Conservation (phyloP, 345 rosid genomes). For the Arabis alpina region DNA sequence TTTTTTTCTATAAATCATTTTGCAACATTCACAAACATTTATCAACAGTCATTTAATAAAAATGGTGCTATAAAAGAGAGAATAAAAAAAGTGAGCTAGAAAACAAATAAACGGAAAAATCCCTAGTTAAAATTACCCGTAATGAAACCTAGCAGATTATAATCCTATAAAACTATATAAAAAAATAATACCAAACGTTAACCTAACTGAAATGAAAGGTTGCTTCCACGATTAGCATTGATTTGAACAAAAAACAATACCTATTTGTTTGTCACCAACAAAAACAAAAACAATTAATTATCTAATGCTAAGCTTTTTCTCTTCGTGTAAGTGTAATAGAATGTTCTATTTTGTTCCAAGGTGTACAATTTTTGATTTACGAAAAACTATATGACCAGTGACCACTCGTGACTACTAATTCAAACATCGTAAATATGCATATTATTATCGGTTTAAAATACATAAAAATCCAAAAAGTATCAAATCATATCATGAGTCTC, state of each 20-base stretch:
- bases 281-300: too few relatives aligned
- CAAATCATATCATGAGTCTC: too few relatives aligned
- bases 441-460: too few relatives aligned
- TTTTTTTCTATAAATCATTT: neutral
- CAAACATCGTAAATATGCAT: too few relatives aligned
- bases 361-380: too few relatives aligned
- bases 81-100: neutral
- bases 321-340: too few relatives aligned
- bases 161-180: neutral
- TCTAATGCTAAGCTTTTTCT: too few relatives aligned
- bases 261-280: too few relatives aligned
- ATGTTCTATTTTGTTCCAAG: too few relatives aligned
- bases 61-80: neutral
- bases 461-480: neutral
- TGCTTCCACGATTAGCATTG: neutral
- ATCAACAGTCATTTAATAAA: neutral
- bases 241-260: neutral
- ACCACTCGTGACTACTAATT: too few relatives aligned
- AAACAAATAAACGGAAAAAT: neutral
- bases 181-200: too few relatives aligned
- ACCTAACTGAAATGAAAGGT: neutral
- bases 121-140: neutral
- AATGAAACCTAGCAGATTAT: neutral
- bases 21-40: neutral
- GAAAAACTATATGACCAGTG: too few relatives aligned